Conservation (phyloP, 768 basidiomycete genomes). For the Trametes gibbosa region DNA sequence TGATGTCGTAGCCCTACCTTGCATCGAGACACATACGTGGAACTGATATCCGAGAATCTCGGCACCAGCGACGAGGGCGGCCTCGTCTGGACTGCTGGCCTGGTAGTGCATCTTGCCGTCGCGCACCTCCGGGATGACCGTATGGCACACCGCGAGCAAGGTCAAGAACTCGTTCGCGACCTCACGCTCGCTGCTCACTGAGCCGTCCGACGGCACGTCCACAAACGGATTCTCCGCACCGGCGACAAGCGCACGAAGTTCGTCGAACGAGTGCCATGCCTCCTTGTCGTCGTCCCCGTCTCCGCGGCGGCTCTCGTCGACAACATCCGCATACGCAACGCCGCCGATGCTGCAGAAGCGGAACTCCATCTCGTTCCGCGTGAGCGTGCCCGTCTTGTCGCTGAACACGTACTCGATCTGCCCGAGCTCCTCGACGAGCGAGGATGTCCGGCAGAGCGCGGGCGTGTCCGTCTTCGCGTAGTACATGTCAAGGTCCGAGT, state of each 20-base stretch:
- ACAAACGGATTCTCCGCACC: constrained; percentile 53
- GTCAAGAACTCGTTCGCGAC: constrained; percentile 35
- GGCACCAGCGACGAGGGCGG: constrained; percentile 91
- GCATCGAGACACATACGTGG: constrained; percentile 56
- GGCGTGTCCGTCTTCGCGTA: constrained; percentile 93
- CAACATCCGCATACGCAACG: constrained; percentile 82
- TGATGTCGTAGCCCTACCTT: too few species aligned
- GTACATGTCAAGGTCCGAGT: constrained; percentile 98
- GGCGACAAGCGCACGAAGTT: constrained; percentile 58
- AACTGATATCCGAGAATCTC: constrained; percentile 92
- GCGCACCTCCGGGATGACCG: constrained; percentile 91
- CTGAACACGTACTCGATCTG: constrained; percentile 97
- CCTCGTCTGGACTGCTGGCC: constrained; percentile 97
- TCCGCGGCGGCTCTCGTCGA: constrained; percentile 82
- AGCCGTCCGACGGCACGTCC: constrained; percentile 34
- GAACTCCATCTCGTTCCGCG: constrained; percentile 99
- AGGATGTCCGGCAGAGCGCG: constrained; percentile 95
- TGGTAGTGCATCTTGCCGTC: constrained; percentile 92
- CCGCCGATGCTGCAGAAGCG: constrained; percentile 87
- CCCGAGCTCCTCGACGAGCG: constrained; percentile 96
- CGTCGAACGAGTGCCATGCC: constrained; percentile 78
- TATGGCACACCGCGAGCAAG: constrained; percentile 89
- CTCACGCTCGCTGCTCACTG: constrained; percentile 36
- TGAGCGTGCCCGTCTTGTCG: constrained; percentile 93
- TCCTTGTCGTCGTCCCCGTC: constrained; percentile 50